phyloP scores from a whole-genome alignment of 768 basidiomycete species.

The Kwoniella europaea region DNA sequence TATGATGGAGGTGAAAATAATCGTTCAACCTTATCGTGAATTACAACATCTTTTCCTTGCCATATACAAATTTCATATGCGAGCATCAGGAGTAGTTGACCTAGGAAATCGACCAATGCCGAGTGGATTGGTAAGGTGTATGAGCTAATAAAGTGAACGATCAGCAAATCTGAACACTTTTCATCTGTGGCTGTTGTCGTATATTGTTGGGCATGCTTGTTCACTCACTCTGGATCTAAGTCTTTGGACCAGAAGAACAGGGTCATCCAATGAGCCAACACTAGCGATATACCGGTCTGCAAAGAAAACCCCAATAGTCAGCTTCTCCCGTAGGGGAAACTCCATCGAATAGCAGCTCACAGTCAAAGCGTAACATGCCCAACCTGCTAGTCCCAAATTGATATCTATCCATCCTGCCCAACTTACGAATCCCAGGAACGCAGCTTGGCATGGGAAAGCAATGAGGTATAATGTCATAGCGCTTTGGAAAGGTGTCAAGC shows the following conservation, averaged over 20 bases:
- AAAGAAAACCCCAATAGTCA: background rate
- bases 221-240: constrained; percentile 74
- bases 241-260: constrained; percentile 75
- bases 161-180: background rate
- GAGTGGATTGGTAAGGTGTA: constrained; percentile 93
- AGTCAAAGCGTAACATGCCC: constrained; percentile 74
- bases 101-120: constrained; percentile 81
- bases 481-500: constrained; percentile 58
- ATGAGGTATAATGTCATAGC: constrained; percentile 69
- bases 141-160: constrained; percentile 58
- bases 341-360: constrained; percentile 63
- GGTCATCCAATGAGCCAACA: constrained; percentile 71
- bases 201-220: no score
- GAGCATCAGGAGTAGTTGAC: constrained; percentile 75
- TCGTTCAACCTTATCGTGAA: constrained; percentile 1
- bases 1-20: no score
- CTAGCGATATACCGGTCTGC: constrained; percentile 74
- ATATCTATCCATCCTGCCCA: constrained; percentile 78
- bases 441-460: constrained; percentile 77
- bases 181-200: background rate
- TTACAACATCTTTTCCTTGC: constrained; percentile 40
- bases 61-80: constrained; percentile 54
- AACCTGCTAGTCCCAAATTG: constrained; percentile 69
- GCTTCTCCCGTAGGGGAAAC: background rate
- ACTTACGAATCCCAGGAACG: constrained; percentile 72